Conservation (phyloP, 2,329 filamentous ascomycete genomes). For the Fusarium coffeatum region DNA sequence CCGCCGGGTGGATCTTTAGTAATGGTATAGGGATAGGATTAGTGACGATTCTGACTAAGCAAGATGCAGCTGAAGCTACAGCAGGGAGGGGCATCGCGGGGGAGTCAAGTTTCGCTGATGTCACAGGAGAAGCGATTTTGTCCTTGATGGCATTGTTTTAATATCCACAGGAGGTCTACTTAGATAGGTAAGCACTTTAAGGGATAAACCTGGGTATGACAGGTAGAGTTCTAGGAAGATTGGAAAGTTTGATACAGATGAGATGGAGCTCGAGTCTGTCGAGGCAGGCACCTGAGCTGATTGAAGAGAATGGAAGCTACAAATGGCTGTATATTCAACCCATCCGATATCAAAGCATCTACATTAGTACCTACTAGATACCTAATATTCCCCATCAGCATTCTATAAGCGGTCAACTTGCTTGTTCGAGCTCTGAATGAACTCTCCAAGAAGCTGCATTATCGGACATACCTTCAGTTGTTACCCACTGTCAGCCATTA, state of each 20-base stretch:
- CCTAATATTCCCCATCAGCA: not conserved
- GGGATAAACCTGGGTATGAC: not conserved
- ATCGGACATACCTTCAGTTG: not conserved
- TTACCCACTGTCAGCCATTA: not conserved
- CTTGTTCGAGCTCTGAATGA: not conserved
- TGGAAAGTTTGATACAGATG: not conserved
- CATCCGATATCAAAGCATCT: not conserved
- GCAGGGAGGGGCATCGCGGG: conserved; percentile 29
- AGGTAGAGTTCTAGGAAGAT: not conserved
- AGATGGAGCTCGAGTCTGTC: not conserved
- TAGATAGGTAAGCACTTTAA: not conserved
- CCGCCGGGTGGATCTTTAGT: conserved; percentile 25
- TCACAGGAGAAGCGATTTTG: conserved; percentile 2
- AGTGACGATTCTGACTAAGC: conserved; percentile 37
- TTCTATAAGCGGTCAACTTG: not conserved
- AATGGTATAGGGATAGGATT: conserved; percentile 2
- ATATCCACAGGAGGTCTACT: not conserved
- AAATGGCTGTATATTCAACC: not conserved
- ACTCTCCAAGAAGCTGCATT: not conserved
- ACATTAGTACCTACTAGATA: not conserved
- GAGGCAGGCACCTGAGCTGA: not conserved
- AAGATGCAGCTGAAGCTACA: conserved; percentile 4
- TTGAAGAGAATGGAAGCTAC: too few relatives aligned
- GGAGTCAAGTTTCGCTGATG: conserved; percentile 14
- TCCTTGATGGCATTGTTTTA: conserved; percentile 10